Base-by-base conservation (phyloP, 2,329 filamentous ascomycete species). In the Cadophora sp. region DNA sequence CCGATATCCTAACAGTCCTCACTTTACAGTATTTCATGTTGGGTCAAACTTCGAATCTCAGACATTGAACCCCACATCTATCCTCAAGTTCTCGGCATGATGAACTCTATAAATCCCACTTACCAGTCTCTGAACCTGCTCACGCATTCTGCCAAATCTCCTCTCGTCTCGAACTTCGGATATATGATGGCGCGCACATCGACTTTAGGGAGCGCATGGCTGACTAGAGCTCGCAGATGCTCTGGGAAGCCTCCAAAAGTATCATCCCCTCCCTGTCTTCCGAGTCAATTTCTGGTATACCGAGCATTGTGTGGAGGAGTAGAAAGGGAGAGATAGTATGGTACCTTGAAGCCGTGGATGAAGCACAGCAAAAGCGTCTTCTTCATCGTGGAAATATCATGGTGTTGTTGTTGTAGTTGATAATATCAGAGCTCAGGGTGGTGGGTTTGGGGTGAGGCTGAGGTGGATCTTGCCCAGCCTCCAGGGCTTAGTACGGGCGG, bases 311-410 rank as follows among this genome's bases (percentile, higher is more conserved):
- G 8, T 30, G 30, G 27, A 27, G 22, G 53, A 51, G 9, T 30
- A 22, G 4, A 30, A 20, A 18, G 4, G 4, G 56, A n/a, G 5
- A 65, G 18, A 14, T 5, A 14, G 1, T 39, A 39, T 69, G 74
- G 50, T 75, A 89, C 87, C 85, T 96, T 93, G 86, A 96, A 96
- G 77, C 93, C 93, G 79, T 96, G 93, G 68, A 96, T 92, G 79
- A 96, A 96, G 76, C 91, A 92, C 67, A 96, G 81, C 47, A 96
- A 80, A 45, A 96, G 80, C 66, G 91, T 96, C 81, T 92, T 94
- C 83, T 90, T 91, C 86, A 89, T 90, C 67, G 79, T 86, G 75
- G 33, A 27, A 66, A 47, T 41, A 14, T 63, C 66, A 68, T 67
- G 50, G 39, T 45, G 59, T 30, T 59, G 27, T 8, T 66, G 9